Percentiles rank a stretch among this genome's conserved stretches.
Conservation (phyloP, 768 basidiomycete species). For the Auricularia heimuer region DNA sequence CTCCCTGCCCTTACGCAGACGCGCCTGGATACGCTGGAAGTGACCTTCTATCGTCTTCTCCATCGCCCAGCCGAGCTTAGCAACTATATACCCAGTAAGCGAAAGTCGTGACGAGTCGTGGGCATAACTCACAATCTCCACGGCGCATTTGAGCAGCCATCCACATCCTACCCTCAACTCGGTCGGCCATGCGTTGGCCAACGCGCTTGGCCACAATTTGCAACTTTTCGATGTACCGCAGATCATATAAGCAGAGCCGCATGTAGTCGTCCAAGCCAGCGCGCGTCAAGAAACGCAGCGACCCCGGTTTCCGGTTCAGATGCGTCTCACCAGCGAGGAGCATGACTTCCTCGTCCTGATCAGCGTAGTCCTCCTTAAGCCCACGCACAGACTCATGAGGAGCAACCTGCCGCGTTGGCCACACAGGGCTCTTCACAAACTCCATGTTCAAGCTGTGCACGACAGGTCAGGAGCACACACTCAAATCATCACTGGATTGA, state of each 20-base stretch:
- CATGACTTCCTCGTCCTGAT: constrained; percentile 27
- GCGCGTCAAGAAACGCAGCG: constrained; percentile 1
- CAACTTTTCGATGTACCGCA: constrained; percentile 3
- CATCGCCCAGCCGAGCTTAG: constrained; percentile 28
- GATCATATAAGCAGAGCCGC: constrained; percentile 5
- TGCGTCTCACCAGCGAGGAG: constrained; percentile 22
- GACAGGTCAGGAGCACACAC: background rate
- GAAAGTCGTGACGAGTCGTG: background rate
- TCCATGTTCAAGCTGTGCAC: constrained; percentile 32
- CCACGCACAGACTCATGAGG: constrained; percentile 29
- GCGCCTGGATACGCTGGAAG: constrained; percentile 24
- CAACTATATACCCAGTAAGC: constrained; percentile 3
- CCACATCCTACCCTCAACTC: constrained; percentile 25
- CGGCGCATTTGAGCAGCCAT: constrained; percentile 36
- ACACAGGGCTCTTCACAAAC: constrained; percentile 31
- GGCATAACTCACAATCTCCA: constrained; percentile 28
- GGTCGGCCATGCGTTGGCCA: constrained; percentile 3
- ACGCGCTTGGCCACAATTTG: constrained; percentile 3
- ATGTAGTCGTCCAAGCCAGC: constrained; percentile 5
- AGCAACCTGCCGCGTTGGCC: constrained; percentile 27
- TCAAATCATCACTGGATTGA: constrained; percentile 1
- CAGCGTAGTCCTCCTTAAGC: constrained; percentile 29
- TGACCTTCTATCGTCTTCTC: constrained; percentile 26
- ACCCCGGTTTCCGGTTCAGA: constrained; percentile 14
- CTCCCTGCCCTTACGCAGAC: constrained; percentile 18